Evolutionary conservation across 371 early-diverging fungal genomes (phyloP).

Genomic region (Nematocida sp.): DNA sequence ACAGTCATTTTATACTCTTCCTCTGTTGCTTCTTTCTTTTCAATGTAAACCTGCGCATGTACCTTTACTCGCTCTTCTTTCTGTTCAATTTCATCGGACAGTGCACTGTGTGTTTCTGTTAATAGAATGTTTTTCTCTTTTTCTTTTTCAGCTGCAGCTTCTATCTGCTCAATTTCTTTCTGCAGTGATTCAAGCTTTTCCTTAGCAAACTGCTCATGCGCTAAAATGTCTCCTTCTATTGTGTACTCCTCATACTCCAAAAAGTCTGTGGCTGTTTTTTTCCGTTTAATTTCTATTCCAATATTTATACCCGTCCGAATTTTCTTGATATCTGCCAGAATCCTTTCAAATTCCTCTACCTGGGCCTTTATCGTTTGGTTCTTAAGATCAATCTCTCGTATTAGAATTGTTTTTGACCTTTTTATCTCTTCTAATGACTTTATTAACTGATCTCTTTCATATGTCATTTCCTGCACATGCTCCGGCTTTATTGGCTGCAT

Average conservation of each 20-base stretch:
- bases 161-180: constrained; percentile 21
- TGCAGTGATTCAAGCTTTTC: constrained; percentile 39
- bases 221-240: constrained; percentile 40
- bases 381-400: constrained; percentile 47
- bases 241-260: constrained; percentile 42
- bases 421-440: constrained; percentile 68
- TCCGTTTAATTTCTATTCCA: constrained; percentile 47
- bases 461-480: constrained; percentile 78
- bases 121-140: constrained; percentile 29
- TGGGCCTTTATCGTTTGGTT: constrained; percentile 48
- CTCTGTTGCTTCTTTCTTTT: constrained; percentile 70
- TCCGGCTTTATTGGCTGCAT: constrained; percentile 76
- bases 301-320: constrained; percentile 41
- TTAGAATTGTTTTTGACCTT: constrained; percentile 61
- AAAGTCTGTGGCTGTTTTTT: constrained; percentile 31
- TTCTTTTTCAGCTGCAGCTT: constrained; percentile 57
- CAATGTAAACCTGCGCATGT: constrained; percentile 66
- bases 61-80: constrained; percentile 54
- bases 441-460: constrained; percentile 71
- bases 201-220: constrained; percentile 36
- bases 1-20: constrained; percentile 62
- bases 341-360: constrained; percentile 62
- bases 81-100: constrained; percentile 32
- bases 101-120: constrained; percentile 23
- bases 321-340: constrained; percentile 58